These are phyloP conservation scores for Clohesyomyces aquaticus DNA, from an alignment of 495 filamentous ascomycete species.

Conservation along the genomic window DNA sequence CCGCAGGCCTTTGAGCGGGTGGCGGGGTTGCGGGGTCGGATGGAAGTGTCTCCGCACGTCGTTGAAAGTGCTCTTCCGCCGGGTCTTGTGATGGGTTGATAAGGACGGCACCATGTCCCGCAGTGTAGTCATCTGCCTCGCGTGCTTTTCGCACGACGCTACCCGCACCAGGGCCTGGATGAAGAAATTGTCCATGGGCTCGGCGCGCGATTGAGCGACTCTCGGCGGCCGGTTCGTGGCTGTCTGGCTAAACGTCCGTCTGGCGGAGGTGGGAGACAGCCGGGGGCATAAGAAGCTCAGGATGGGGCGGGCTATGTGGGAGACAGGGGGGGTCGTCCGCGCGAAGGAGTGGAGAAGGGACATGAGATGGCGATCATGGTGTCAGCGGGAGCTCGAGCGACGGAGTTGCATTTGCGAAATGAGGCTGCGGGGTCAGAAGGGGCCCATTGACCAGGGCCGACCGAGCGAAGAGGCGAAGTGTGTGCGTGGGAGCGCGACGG, in stretches of 20 bases:
- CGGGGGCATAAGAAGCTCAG: conserved; percentile 50
- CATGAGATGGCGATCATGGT: conserved; percentile 69
- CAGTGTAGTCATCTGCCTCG: conserved; percentile 35
- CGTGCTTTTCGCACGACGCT: conserved; percentile 62
- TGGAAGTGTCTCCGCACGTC: conserved; percentile 16
- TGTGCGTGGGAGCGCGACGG: conserved; percentile 10
- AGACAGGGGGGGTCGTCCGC: conserved; percentile 52
- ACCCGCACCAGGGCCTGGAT: conserved; percentile 67
- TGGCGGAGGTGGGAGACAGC: neutral
- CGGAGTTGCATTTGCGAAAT: neutral
- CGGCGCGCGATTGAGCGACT: conserved; percentile 27
- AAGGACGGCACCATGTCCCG: conserved; percentile 1
- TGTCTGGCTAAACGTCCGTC: conserved; percentile 10
- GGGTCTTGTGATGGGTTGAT: conserved; percentile 28
- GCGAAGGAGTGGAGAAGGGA: conserved; percentile 60
- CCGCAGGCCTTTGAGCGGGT: conserved; percentile 8
- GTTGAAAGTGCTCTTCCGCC: conserved; percentile 23
- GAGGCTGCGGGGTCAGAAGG: conserved; percentile 1
- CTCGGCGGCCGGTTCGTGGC: neutral
- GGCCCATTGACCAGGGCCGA: conserved; percentile 17
- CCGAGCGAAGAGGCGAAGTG: neutral
- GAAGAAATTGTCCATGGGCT: conserved; percentile 60
- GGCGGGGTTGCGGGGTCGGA: neutral
- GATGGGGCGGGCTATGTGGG: conserved; percentile 54
- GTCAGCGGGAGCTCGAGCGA: conserved; percentile 45